Percentiles rank a stretch among this genome's conserved stretches.
These are phyloP conservation scores for Podospora appendiculata DNA, from an alignment of 495 filamentous ascomycete species.

Conservation along the genomic window DNA sequence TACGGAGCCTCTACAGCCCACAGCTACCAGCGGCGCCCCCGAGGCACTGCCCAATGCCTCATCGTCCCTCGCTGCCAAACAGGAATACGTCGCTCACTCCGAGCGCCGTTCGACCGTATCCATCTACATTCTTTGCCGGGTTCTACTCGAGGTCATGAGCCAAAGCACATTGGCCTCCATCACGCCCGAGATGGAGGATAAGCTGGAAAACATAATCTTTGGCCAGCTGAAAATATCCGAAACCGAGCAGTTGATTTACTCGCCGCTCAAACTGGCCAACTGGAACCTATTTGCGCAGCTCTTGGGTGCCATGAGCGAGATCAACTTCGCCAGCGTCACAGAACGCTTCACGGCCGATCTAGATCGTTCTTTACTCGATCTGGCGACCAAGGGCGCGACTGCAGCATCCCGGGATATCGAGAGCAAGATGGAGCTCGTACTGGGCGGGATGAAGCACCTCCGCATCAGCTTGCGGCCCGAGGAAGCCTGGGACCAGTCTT, in stretches of 20 bases:
- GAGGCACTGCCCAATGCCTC: conserved; percentile 13
- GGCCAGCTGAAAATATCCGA: conserved; percentile 84
- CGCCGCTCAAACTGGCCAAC: conserved; percentile 78
- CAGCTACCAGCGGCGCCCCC: conserved; percentile 3
- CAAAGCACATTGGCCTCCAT: conserved; percentile 78
- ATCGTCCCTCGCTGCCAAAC: conserved; percentile 45
- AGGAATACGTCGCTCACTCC: conserved; percentile 63
- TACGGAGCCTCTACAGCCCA: conserved; percentile 39
- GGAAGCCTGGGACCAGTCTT: conserved; percentile 76
- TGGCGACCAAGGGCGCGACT: conserved; percentile 53
- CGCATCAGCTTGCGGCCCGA: conserved; percentile 62
- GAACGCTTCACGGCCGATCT: conserved; percentile 76
- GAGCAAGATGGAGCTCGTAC: conserved; percentile 69
- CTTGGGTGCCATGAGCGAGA: conserved; percentile 88
- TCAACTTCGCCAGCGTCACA: conserved; percentile 78
- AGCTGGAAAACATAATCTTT: conserved; percentile 90
- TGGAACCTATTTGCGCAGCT: conserved; percentile 91
- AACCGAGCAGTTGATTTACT: conserved; percentile 67
- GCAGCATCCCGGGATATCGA: conserved; percentile 55
- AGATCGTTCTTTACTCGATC: conserved; percentile 63
- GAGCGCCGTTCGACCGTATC: conserved; percentile 87
- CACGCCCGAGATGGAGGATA: conserved; percentile 80
- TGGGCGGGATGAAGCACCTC: conserved; percentile 86
- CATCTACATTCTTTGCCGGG: conserved; percentile 89
- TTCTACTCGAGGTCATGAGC: conserved; percentile 86